Base-by-base conservation (phyloP, 495 filamentous ascomycete species). In the Terfezia boudieri region DNA sequence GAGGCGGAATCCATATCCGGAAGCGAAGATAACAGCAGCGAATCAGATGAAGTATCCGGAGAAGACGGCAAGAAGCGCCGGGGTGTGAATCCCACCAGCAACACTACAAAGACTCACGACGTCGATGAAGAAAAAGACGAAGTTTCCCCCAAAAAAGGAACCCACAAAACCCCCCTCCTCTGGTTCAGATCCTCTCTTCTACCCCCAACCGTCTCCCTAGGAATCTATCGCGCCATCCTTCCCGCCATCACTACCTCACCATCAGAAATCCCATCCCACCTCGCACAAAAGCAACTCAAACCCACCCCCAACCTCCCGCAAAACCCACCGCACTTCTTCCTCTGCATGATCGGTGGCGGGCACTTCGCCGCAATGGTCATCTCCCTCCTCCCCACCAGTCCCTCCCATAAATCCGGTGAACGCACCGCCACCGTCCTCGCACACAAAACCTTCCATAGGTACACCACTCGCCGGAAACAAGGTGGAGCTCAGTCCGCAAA, bases 321-420 rank as follows among this genome's bases (percentile, higher is more conserved):
- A 59, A 70, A 70, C 60, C 48, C 50, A 32, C 84, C 84, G 7
- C 88, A 94, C 60, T 76, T 93, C 26, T 94, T 98, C 62, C 76
- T 96, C 55, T 96, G 87, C 66, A 98, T 98, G 90, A 92, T 96
- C 54, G 90, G 90, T 8, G 90, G 90, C 58, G 90, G 90, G 2
- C 90, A 98, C 61, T 96, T 98, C 65, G 90, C 90, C 0, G 92
- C 83, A 20, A 95, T 96, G 87, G 71, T 96, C 36, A 81, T 96
- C 17, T 85, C 86, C 3, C 73, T 96, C 4, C 80, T 83, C 0
- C 88, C 92, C 0, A 69, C 78, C 43, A 77, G 76, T 51, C 87
- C 86, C 58, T 76, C 77, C 55, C 69, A 76, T 50, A 70, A 76
- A 32, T 59, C 68, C 0, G 86, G 86, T 85, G 58, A 83, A 53